phyloP scores from a whole-genome alignment of 768 basidiomycete species.

The Auricularia sp. region DNA sequence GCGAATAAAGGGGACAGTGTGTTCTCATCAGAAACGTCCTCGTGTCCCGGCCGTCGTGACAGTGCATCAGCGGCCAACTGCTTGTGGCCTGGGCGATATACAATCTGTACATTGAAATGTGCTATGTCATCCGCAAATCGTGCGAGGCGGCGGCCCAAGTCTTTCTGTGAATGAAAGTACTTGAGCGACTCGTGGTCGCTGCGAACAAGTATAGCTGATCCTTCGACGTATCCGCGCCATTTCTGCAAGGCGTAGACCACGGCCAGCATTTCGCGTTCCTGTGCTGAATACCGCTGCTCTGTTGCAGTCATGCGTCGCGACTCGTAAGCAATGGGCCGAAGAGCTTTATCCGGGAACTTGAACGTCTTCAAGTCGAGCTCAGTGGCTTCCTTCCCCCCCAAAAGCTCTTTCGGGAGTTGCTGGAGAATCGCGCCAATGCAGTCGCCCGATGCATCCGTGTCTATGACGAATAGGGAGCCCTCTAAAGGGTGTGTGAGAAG shows the following conservation, averaged over 20 bases:
- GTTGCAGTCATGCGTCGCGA: neutral
- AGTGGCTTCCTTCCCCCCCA: neutral
- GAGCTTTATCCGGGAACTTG: neutral
- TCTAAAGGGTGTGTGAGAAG: too few relatives aligned
- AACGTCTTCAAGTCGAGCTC: neutral
- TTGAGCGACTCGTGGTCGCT: constrained; percentile 17
- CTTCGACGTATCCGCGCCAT: constrained; percentile 14
- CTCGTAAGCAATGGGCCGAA: neutral
- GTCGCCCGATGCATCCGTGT: too few relatives aligned
- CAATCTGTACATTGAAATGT: constrained; percentile 9
- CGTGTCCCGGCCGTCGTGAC: constrained; percentile 11
- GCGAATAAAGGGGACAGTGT: constrained; percentile 11
- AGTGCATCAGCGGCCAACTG: constrained; percentile 13
- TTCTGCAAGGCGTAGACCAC: constrained; percentile 8
- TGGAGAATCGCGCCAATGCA: too few relatives aligned
- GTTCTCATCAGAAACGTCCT: constrained; percentile 11
- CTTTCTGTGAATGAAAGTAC: constrained; percentile 9
- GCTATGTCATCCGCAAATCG: constrained; percentile 15
- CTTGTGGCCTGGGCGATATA: constrained; percentile 8
- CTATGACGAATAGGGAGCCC: too few relatives aligned
- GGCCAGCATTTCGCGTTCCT: neutral
- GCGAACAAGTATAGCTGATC: constrained; percentile 15
- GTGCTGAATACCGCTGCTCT: neutral
- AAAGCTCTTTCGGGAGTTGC: too few relatives aligned
- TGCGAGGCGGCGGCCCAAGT: constrained; percentile 15